Base-by-base conservation (phyloP, 1,284 basidiomycete genomes). In the Inonotus hispidus region DNA sequence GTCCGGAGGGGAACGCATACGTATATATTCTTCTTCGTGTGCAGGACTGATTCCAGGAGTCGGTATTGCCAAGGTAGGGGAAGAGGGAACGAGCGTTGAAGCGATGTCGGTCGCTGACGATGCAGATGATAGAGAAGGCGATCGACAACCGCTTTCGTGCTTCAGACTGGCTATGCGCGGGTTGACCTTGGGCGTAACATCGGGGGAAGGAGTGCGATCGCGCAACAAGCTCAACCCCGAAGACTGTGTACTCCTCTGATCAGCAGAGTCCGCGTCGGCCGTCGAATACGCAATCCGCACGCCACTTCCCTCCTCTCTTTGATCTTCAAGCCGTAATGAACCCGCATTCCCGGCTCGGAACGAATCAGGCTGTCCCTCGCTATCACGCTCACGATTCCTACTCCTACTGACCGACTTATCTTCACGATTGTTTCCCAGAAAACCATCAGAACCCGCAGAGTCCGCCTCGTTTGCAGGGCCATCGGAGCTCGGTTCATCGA, bases 361-460 rank as follows among this genome's bases (percentile, higher is more conserved):
- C 39, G 8, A 14, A 21, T 25, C 13, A 25, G 37, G 1, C 5
- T 41, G 13, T 49, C 13, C 46, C 55, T 46, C 25, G 25, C 46
- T 21, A 16, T 27, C 16, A 25, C 37, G 7, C 13, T 23, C 39
- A 14, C 43, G 19, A 39, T 29, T 59, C 32, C 41, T 53, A 8
- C 52, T 49, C 8, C 19, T 32, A 29, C 52, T 38, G 19, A 29
- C 54, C 1, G 14, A 35, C 19, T 61, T n/a, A 19, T 53, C 38
- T 21, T 38, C 23, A 11, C 50, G 25, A 16, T 13, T 32, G 16
- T 39, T 43, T 35, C 41, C 60, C 13, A 35, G 16, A 43, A 49
- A 35, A 8, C n/a, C 29, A 32, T 76, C 81, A 68, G 86, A 85
- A 70, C 85, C 84, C 67, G 88, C 85, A 63, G 81, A 82, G 4